phyloP scores from a whole-genome alignment of 2,329 filamentous ascomycete species.

The Aspergillus ruber region DNA sequence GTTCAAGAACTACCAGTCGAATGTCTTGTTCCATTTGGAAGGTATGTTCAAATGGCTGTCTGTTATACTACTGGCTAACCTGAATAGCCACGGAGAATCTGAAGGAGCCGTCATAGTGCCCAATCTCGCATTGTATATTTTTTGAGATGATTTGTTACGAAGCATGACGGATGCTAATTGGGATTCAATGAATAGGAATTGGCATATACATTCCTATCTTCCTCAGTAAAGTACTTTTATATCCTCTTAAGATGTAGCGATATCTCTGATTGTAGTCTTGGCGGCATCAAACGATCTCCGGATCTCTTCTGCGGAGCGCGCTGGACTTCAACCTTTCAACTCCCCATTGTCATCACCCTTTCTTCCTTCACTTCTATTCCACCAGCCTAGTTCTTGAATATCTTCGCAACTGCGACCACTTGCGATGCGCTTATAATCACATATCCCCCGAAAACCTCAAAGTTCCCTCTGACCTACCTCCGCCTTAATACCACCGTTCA shows the following conservation, averaged over 20 bases:
- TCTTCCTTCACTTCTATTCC: no score
- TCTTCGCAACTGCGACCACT: neutral
- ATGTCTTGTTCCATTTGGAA: conserved; percentile 94
- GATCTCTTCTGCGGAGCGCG: no score
- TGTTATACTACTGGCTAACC: conserved; percentile 4
- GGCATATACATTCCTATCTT: no score
- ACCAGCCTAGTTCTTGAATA: no score
- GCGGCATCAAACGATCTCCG: no score
- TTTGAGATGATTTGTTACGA: neutral
- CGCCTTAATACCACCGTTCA: neutral
- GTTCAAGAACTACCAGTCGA: conserved; percentile 99
- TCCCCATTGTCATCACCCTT: no score
- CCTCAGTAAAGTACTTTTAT: no score
- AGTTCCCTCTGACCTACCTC: neutral
- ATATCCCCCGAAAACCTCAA: neutral
- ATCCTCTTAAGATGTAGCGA: no score
- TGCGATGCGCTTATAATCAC: neutral
- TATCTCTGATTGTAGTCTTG: no score
- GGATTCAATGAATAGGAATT: no score
- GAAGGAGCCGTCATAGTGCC: conserved; percentile 62
- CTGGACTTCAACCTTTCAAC: no score
- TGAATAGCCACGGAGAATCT: conserved; percentile 70
- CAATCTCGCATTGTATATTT: neutral
- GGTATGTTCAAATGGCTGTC: conserved; percentile 49
- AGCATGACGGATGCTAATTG: neutral